Base-by-base conservation (phyloP, 306 rosid genomes). In the Coriaria nepalensis region DNA sequence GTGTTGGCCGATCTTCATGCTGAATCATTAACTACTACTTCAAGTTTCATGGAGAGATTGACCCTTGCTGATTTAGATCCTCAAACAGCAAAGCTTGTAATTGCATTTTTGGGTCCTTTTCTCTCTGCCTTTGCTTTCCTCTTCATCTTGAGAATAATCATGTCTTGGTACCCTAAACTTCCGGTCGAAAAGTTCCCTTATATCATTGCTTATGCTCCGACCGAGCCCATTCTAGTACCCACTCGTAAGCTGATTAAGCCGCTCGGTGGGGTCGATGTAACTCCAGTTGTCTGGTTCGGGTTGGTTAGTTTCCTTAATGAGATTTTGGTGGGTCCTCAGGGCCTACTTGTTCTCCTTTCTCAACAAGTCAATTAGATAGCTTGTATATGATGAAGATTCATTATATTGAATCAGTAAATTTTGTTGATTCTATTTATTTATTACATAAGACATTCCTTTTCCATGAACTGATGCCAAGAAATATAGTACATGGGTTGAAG, bases 131-230 rank as follows among this genome's bases (percentile, higher is more conserved):
- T 81, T 60, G 76, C 82, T 29, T 84, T 84, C 64, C 77, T 90
- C 37, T 90, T 90, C 49, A 67, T 90, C 37, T 32, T 60, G 50
- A 90, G 94, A 69, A 90, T 90, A 60, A 74, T 90, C 13, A 84
- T 90, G 95, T 84, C 97, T n/a, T 86, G 96, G 96, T 82, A 86
- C 56, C 95, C 96, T 7, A 86, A 79, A 62, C 73, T 86, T 12
- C 94, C 86, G 10, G 84, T 82, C 43, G 82, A 82, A 14, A 77
- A 84, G 63, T 84, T 90, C 65, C 97, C 95, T 0, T 90, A 78
- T 63, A 82, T 81, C 15, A 53, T 84, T 59, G 97, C 87, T 37
- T 84, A 81, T 74, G 97, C 83, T 56, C 95, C 97, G 34, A 90
- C 97, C 2, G 95, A 90, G 34, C 95, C 97, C 5, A 63, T 90